Evolutionary conservation across 441 rosid genomes (phyloP).

Genomic region (Omphalea diandra): DNA sequence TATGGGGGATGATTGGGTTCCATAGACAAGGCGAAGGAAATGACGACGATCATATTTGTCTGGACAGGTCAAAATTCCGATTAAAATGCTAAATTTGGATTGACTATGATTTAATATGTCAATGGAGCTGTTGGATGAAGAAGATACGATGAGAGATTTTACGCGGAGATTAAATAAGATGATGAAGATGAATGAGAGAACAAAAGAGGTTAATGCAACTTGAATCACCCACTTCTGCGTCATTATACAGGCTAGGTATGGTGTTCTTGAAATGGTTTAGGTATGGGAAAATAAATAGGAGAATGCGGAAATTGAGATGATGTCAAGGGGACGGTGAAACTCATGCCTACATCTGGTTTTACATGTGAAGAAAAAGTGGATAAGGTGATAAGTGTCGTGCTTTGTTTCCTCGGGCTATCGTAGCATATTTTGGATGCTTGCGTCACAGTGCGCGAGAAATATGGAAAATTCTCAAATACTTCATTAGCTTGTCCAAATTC

Average conservation of each 20-base stretch:
- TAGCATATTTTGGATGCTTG: too few species aligned
- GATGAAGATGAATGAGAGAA: slow-evolving; percentile 18
- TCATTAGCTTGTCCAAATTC: too few species aligned
- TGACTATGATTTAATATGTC: neutral
- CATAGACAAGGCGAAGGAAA: slow-evolving; percentile 42
- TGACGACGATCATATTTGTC: slow-evolving; percentile 36
- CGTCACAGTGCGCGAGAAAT: too few species aligned
- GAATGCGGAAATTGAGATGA: too few species aligned
- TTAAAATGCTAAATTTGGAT: slow-evolving; percentile 33
- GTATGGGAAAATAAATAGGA: neutral
- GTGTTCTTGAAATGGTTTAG: neutral
- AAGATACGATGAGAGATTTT: slow-evolving; percentile 1
- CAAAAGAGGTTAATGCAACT: slow-evolving; percentile 15
- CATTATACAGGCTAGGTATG: neutral
- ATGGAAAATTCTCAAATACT: too few species aligned
- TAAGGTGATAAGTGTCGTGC: neutral
- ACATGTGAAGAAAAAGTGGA: neutral
- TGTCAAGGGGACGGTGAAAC: neutral
- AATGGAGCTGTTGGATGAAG: slow-evolving; percentile 12
- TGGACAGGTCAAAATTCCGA: slow-evolving; percentile 38
- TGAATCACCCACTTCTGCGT: slow-evolving; percentile 19
- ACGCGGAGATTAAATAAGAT: slow-evolving; percentile 17
- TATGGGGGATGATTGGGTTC: slow-evolving; percentile 27
- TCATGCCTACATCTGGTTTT: slow-evolving; percentile 4
- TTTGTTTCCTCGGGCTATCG: too few species aligned